Evolutionary conservation across 108 stramenopile species (phyloP), one percentile per base, ranked within the genome.

Genomic region (Skeletonema grethae): DNA sequence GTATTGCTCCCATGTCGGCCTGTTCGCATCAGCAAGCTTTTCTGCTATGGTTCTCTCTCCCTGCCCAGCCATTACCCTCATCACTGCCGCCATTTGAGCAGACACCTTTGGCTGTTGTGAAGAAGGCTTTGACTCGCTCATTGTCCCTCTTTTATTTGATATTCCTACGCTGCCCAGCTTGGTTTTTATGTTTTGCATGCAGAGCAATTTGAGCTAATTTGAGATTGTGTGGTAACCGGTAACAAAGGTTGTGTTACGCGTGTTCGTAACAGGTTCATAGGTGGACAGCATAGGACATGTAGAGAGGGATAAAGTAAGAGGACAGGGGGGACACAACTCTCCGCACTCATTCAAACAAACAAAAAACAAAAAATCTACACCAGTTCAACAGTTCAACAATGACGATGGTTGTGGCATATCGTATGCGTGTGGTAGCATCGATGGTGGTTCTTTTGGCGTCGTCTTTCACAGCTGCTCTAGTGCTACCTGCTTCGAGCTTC

Each of bases 1-100:
- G 79, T 97, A 99, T 57, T 96, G 92, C 64, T 99, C 98, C 98
- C 98, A 99, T 6, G 97, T 97, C 8, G 97, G 96, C 18, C 98
- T 88, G 74, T 97, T 97, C 36, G 90, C 81, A 82, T 99, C 97
- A 48, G 91, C 90, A 32, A 99, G 83, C 72, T 97, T 97, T 66
- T 99, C 93, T 7, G 88, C 86, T 43, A 99, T 95, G 25, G 96
- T 97, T 39, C 98, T 86, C 61, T 94, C 92, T 58, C 90, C 95
- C 64, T 86, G 83, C 13, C 98, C 98, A 6, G 97, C 79, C 84
- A 95, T 88, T 61, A 98, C 67, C 48, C 98, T 72, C 82, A 96
- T 82, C 16, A 98, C 97, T n/a, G 97, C 96, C 48, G 97, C 96
- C 89, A 97, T 97, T 67, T 96, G 93, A 39, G 95, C 84, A 31